Evolutionary conservation across 805 yeast genomes (phyloP), one percentile per base, ranked within the genome.

Genomic region (Saccharomycopsis babjevae): DNA sequence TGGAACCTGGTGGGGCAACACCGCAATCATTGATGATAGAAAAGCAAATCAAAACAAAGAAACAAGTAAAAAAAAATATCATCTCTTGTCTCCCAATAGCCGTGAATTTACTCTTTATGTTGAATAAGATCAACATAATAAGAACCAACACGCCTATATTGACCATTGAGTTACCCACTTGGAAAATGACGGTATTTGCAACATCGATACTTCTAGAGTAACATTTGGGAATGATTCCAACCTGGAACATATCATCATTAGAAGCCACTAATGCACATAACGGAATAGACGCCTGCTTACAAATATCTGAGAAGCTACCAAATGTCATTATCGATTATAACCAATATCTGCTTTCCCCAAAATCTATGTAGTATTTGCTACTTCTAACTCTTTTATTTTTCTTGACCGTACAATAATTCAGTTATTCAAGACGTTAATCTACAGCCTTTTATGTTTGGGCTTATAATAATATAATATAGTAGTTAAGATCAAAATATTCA

Each of bases 51-150:
- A 88, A 77, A 0, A 81, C 76, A 38, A 86, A 75, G 64, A 79
- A 78, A 50, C 82, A 68, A 72, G 86, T 83, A 72, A 84, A 86
- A 69, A 88, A 86, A 66, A 81, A 82, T 59, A 89, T 73, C 84
- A 91, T 87, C 70, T 94, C 99, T 13, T 83, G 78, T 63, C 98
- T 79, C 3, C 97, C 98, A 62, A 94, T 92, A 13, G 98, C 97
- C 0, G 99, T 94, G 70, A 89, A 92, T 76, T 93, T 90, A 62
- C 85, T 77, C 70, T 92, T 79, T 54, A 92, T 83, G 67, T 87
- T 85, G 76, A 85, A 88, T 13, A 91, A 77, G 60, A 92, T 88
- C 67, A 90, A 79, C 57, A 85, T 76, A 42, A 87, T 65, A 50
- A 89, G 79, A 6, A 80, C 73, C 39, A 94, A 73, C 0, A 89